phyloP scores from a whole-genome alignment of 169 alveolate genomes.

The Cytauxzoon felis region DNA sequence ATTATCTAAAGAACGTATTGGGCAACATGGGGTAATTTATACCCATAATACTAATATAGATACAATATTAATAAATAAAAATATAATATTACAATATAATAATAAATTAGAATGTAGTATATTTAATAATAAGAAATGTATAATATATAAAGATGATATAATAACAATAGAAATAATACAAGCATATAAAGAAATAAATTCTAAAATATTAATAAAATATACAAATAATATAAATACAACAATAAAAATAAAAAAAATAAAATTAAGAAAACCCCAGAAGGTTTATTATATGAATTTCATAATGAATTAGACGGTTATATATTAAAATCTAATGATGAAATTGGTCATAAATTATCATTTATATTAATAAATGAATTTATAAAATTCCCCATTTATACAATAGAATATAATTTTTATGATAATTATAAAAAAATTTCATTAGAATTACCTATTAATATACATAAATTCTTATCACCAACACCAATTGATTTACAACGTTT shows the following conservation, averaged over 20 bases:
- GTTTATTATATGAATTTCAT: conserved; percentile 10
- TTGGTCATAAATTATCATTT: conserved; percentile 32
- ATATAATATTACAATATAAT: too few relatives aligned
- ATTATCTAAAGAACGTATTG: too few relatives aligned
- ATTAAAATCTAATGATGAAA: conserved; percentile 5
- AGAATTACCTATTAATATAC: conserved; percentile 20
- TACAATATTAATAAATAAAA: too few relatives aligned
- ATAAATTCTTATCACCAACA: conserved; percentile 36
- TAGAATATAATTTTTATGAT: neutral
- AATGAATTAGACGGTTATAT: neutral
- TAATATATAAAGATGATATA: neutral
- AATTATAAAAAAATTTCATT: neutral
- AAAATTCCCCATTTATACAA: conserved; percentile 2
- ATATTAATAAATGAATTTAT: neutral
- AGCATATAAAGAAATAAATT: conserved; percentile 13
- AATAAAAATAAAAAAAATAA: neutral
- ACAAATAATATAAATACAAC: neutral
- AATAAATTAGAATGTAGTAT: neutral
- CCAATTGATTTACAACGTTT: conserved; percentile 2
- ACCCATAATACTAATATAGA: too few relatives aligned
- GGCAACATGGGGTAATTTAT: too few relatives aligned
- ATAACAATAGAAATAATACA: too few relatives aligned
- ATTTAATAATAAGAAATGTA: conserved; percentile 9
- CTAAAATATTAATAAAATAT: conserved; percentile 20
- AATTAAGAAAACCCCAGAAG: neutral